Conservation (phyloP, 2,329 filamentous ascomycete genomes). For the Fusarium neocosmosporiellum region DNA sequence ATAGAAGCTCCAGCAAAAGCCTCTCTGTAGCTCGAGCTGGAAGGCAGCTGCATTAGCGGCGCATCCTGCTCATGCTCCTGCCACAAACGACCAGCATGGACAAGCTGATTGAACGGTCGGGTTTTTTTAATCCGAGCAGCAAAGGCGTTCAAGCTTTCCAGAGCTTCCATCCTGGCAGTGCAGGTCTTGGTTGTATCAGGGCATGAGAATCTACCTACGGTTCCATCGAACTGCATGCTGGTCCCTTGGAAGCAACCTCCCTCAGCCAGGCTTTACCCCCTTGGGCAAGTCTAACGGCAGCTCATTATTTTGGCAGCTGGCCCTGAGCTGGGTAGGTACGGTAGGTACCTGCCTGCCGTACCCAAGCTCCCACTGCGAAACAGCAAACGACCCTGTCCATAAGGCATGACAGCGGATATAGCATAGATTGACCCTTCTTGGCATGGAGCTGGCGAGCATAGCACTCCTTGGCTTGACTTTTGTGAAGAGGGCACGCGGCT, state of each 20-base stretch:
- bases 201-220: not conserved
- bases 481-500: constrained; percentile 12
- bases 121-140: not conserved
- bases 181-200: not conserved
- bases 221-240: not conserved
- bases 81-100: constrained; percentile 3
- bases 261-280: constrained; percentile 20
- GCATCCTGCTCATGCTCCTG: constrained; percentile 16
- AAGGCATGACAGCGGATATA: constrained; percentile 32
- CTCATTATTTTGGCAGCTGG: constrained; percentile 31
- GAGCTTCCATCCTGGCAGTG: not conserved
- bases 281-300: constrained; percentile 17
- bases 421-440: constrained; percentile 27
- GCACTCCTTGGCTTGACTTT: not conserved
- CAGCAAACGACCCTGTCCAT: constrained; percentile 27
- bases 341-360: not conserved
- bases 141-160: not conserved
- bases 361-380: constrained; percentile 11
- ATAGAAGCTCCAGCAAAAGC: constrained; percentile 38
- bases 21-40: constrained; percentile 12
- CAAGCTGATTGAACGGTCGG: constrained; percentile 13
- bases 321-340: not conserved
- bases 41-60: constrained; percentile 31
- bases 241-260: constrained; percentile 21
- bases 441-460: constrained; percentile 21